A percentile compares a stretch with the other conserved stretches of the same genome.
These are phyloP conservation scores for Ogataea allantospora DNA, from an alignment of 805 yeast species.

Conservation along the genomic window DNA sequence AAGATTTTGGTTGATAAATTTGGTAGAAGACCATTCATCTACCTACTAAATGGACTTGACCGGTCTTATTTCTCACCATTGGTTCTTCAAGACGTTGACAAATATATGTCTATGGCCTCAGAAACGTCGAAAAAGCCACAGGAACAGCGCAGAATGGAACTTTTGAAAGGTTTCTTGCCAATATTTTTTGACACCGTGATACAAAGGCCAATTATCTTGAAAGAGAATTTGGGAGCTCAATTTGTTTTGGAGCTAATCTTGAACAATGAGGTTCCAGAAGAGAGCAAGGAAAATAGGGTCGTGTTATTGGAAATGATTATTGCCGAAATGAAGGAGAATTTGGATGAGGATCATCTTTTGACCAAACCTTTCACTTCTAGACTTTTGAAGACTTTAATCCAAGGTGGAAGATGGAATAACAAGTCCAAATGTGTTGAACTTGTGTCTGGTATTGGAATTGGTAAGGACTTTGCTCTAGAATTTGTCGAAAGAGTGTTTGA, in stretches of 20 bases:
- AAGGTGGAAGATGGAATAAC: constrained; percentile 80
- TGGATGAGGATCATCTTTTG: constrained; percentile 67
- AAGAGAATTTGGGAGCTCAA: constrained; percentile 81
- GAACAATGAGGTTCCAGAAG: constrained; percentile 40
- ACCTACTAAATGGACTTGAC: constrained; percentile 73
- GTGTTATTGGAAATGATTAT: constrained; percentile 55
- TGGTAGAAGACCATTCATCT: constrained; percentile 86
- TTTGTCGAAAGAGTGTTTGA: constrained; percentile 43
- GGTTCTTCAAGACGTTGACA: constrained; percentile 55
- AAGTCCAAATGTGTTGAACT: constrained; percentile 52
- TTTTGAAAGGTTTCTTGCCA: constrained; percentile 64
- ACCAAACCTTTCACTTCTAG: constrained; percentile 73
- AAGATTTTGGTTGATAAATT: constrained; percentile 66
- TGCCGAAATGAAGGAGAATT: constrained; percentile 63
- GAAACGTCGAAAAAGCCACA: constrained; percentile 85
- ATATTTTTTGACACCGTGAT: constrained; percentile 54
- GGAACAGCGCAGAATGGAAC: constrained; percentile 69
- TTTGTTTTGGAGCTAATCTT: constrained; percentile 73
- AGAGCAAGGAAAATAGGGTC: constrained; percentile 30
- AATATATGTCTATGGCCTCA: constrained; percentile 58
- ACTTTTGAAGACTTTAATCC: constrained; percentile 71
- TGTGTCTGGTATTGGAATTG: constrained; percentile 45
- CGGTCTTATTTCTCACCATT: constrained; percentile 79
- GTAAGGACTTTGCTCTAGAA: constrained; percentile 57
- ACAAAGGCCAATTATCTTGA: constrained; percentile 50